These are phyloP conservation scores for Lactifluus pinguis DNA, from an alignment of 768 basidiomycete genomes.

Conservation along the genomic window DNA sequence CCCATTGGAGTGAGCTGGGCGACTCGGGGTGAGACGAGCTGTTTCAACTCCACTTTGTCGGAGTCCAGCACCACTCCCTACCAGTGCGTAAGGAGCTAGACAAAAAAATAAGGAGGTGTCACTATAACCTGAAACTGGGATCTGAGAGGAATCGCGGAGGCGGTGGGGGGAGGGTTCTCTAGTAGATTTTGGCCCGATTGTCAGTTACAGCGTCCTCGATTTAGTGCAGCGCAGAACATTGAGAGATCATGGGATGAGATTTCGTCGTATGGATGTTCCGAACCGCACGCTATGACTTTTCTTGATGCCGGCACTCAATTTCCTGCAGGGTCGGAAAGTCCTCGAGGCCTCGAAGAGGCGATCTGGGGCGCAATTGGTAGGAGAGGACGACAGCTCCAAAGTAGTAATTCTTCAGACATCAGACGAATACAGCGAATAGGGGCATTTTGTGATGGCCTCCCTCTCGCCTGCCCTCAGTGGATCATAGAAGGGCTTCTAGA, in stretches of 20 bases:
- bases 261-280: not conserved
- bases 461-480: not conserved
- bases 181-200: not conserved
- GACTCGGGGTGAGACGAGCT: not conserved
- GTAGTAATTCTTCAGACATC: not conserved
- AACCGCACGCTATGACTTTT: not conserved
- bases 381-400: not conserved
- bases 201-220: not conserved
- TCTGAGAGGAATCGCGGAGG: not conserved
- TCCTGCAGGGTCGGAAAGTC: not conserved
- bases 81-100: not conserved
- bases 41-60: not conserved
- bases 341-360: not conserved
- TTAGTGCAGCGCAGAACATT: not conserved
- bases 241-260: not conserved
- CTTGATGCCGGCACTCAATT: not conserved
- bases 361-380: not conserved
- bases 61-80: not conserved
- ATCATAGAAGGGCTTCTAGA: not conserved
- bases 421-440: not conserved
- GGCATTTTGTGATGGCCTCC: not conserved
- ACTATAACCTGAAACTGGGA: not conserved
- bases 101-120: not conserved
- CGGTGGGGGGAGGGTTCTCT: not conserved
- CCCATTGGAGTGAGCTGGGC: not conserved